phyloP scores from a whole-genome alignment of 2,329 filamentous ascomycete genomes.

The Plectosphaerella sp. region DNA sequence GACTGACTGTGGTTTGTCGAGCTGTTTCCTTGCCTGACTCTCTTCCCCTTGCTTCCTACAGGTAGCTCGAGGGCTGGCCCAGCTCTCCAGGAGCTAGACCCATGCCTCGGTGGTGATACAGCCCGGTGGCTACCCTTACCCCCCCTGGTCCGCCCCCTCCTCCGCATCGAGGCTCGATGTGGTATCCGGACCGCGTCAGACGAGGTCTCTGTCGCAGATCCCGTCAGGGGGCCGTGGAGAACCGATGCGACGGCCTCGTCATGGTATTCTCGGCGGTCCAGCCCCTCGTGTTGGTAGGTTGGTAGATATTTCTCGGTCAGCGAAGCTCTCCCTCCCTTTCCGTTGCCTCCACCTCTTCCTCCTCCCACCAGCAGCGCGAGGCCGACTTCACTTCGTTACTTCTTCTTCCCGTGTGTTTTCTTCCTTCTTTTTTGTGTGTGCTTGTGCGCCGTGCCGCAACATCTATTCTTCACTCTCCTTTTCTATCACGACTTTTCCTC shows the following conservation, averaged over 20 bases:
- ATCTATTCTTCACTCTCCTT: neutral
- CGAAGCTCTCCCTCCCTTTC: constrained; percentile 4
- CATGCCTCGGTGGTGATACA: neutral
- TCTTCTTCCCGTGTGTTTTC: constrained; percentile 5
- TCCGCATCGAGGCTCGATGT: neutral
- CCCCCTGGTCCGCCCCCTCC: neutral
- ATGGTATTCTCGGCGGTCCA: neutral
- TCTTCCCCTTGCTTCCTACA: too few species aligned
- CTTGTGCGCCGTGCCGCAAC: neutral
- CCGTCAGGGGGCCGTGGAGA: neutral
- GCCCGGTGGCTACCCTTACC: neutral
- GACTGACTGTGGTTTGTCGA: too few species aligned
- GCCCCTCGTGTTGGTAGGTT: constrained; percentile 1
- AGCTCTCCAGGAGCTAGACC: neutral
- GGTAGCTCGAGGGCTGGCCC: too few species aligned
- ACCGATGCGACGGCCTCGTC: neutral
- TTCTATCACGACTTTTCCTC: too few species aligned
- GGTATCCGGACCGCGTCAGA: neutral
- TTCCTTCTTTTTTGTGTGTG: constrained; percentile 6
- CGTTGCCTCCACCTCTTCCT: constrained; percentile 7
- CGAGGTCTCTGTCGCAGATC: neutral
- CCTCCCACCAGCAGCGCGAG: constrained; percentile 5
- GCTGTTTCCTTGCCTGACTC: too few species aligned
- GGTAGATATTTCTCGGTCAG: constrained; percentile 4
- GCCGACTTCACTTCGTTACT: neutral